Conservation (phyloP, 2,329 filamentous ascomycete genomes). For the Fusarium siculi region DNA sequence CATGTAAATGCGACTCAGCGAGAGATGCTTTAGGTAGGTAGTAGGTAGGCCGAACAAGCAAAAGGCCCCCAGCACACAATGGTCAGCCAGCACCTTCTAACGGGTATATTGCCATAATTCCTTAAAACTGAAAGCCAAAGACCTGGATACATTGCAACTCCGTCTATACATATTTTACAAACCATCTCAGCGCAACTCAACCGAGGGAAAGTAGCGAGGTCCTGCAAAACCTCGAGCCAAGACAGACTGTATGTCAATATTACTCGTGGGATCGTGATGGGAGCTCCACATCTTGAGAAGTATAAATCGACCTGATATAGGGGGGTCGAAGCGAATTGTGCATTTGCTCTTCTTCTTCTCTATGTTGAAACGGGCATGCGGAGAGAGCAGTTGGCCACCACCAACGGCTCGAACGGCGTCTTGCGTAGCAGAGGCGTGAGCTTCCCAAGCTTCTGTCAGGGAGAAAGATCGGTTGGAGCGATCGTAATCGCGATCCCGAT, state of each 20-base stretch:
- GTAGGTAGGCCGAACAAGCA: neutral
- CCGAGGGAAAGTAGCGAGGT: conserved; percentile 81
- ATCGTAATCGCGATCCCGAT: conserved; percentile 27
- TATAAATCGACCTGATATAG: conserved; percentile 83
- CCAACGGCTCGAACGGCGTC: conserved; percentile 67
- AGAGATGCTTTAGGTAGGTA: neutral
- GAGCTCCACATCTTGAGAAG: conserved; percentile 92
- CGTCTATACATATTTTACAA: neutral
- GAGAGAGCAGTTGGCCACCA: conserved; percentile 71
- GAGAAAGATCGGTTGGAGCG: conserved; percentile 34
- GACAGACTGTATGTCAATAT: conserved; percentile 91
- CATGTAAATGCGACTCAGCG: neutral
- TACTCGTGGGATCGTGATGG: conserved; percentile 69
- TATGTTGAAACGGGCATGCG: conserved; percentile 86
- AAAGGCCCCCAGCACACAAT: neutral
- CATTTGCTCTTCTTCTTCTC: conserved; percentile 85
- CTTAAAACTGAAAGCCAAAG: neutral
- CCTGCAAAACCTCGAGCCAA: conserved; percentile 87
- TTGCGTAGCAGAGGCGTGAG: conserved; percentile 64
- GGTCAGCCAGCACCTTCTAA: neutral
- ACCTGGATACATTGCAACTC: neutral
- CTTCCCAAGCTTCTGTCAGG: conserved; percentile 55
- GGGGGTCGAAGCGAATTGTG: conserved; percentile 85
- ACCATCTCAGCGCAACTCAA: conserved; percentile 64
- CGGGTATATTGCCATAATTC: conserved; percentile 17